Conservation (phyloP, 106 monocot species). For the Chionographis japonica region DNA sequence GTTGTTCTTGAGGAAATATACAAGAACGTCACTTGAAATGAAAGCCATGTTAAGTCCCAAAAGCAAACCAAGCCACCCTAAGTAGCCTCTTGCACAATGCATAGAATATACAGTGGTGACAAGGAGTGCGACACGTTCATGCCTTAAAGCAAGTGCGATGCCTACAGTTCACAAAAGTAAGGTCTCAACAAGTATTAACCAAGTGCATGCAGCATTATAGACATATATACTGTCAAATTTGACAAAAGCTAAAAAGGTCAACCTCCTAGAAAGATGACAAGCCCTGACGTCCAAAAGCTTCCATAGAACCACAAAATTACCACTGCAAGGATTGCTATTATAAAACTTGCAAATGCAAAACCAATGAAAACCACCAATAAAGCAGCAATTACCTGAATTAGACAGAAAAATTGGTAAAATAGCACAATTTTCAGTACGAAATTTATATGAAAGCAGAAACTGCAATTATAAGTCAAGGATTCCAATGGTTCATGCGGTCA, state of each 20-base stretch:
- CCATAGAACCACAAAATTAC: slow-evolving; percentile 80
- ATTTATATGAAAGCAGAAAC: background rate
- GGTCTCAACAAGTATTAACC: background rate
- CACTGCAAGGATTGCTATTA: slow-evolving; percentile 30
- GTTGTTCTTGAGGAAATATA: slow-evolving; percentile 65
- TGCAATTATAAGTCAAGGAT: background rate
- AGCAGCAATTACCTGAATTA: slow-evolving; percentile 49
- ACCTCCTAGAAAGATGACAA: slow-evolving; percentile 71
- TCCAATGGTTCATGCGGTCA: no score
- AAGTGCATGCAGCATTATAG: background rate
- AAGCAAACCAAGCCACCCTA: slow-evolving; percentile 87
- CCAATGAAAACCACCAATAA: slow-evolving; percentile 48
- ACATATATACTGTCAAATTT: background rate
- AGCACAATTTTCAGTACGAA: background rate
- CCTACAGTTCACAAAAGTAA: slow-evolving; percentile 37
- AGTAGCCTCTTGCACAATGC: slow-evolving; percentile 66
- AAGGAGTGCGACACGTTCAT: slow-evolving; percentile 69
- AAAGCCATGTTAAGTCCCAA: slow-evolving; percentile 78
- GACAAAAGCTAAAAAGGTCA: slow-evolving; percentile 11
- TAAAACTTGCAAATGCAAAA: slow-evolving; percentile 47
- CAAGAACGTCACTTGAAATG: slow-evolving; percentile 75
- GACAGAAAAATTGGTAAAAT: slow-evolving; percentile 1
- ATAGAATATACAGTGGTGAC: slow-evolving; percentile 68
- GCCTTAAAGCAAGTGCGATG: slow-evolving; percentile 45
- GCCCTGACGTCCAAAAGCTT: slow-evolving; percentile 78